phyloP scores from a whole-genome alignment of 495 filamentous ascomycete species.

The Neurospora africana region DNA sequence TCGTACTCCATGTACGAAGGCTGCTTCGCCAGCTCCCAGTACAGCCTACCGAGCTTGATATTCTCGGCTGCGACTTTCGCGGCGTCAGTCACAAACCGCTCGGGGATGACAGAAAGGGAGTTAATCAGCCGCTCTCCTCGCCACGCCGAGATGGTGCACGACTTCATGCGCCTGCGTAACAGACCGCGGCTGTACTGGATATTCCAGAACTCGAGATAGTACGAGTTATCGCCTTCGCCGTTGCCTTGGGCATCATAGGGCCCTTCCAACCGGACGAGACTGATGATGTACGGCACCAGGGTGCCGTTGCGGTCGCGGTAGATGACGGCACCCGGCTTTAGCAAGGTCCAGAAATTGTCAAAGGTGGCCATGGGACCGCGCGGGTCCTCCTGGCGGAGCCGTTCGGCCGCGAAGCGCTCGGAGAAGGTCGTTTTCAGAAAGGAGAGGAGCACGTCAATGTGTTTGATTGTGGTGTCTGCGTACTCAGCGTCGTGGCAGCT shows the following conservation, averaged over 20 bases:
- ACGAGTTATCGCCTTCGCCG: conserved; percentile 1
- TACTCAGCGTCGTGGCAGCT: conserved; percentile 22
- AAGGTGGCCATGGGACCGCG: conserved; percentile 22
- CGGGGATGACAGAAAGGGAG: conserved; percentile 24
- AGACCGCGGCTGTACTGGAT: conserved; percentile 15
- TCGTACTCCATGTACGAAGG: conserved; percentile 29
- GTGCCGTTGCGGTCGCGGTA: conserved; percentile 20
- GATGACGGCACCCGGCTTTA: conserved; percentile 27
- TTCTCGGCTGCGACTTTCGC: conserved; percentile 14
- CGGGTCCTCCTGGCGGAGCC: conserved; percentile 15
- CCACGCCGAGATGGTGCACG: conserved; percentile 18
- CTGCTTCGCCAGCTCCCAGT: conserved; percentile 28
- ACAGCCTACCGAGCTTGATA: conserved; percentile 21
- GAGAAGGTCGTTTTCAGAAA: conserved; percentile 21
- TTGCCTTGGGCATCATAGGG: background rate
- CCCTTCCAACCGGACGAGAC: conserved; percentile 3
- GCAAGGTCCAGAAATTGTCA: conserved; percentile 25
- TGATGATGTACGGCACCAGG: conserved; percentile 24
- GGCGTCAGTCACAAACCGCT: conserved; percentile 19
- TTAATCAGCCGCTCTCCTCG: conserved; percentile 24
- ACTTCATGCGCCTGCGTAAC: conserved; percentile 22
- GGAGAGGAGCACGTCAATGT: conserved; percentile 29
- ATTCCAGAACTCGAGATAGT: conserved; percentile 25
- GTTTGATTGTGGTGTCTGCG: conserved; percentile 18
- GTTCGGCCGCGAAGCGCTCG: conserved; percentile 21